A percentile compares a stretch with the other conserved stretches of the same genome.
These are phyloP conservation scores for Sporisorium sorghi DNA, from an alignment of 1,284 basidiomycete genomes.

Conservation along the genomic window DNA sequence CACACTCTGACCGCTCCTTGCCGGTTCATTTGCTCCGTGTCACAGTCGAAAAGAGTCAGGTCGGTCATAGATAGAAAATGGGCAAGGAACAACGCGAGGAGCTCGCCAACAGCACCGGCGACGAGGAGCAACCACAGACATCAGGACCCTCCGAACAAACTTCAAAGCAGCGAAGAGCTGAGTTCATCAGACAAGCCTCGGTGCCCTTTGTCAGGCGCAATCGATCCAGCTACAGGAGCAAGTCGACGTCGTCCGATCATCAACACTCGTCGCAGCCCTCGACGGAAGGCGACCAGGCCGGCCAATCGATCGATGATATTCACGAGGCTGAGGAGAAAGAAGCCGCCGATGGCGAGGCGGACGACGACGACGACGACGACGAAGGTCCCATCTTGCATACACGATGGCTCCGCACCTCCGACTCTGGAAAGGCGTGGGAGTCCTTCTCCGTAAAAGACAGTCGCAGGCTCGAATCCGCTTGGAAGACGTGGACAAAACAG, in stretches of 20 bases:
- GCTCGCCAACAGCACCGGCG: constrained; percentile 18
- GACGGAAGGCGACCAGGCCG: constrained; percentile 11
- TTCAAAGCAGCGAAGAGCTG: constrained; percentile 37
- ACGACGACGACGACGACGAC: constrained; percentile 24
- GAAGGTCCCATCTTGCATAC: constrained; percentile 37
- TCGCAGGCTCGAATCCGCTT: constrained; percentile 39
- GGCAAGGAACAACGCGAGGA: constrained; percentile 19
- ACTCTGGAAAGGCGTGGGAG: constrained; percentile 40
- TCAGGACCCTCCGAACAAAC: constrained; percentile 17
- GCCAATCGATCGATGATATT: constrained; percentile 23
- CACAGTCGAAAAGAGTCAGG: background rate
- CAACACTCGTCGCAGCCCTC: constrained; percentile 23
- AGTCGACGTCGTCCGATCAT: constrained; percentile 19
- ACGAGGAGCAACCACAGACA: constrained; percentile 19
- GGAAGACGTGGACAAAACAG: constrained; percentile 38
- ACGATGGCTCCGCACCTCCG: constrained; percentile 38
- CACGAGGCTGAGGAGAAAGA: constrained; percentile 31
- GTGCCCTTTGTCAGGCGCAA: constrained; percentile 30
- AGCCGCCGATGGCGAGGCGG: constrained; percentile 13
- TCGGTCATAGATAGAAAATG: constrained; percentile 11
- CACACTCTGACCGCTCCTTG: background rate
- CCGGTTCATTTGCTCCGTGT: background rate
- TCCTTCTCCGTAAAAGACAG: constrained; percentile 46
- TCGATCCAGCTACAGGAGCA: constrained; percentile 28
- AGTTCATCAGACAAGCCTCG: constrained; percentile 50